Evolutionary conservation across 2,329 filamentous ascomycete species (phyloP), one percentile per base, ranked within the genome.

Genomic region (Neofusicoccum kwambonambiense): DNA sequence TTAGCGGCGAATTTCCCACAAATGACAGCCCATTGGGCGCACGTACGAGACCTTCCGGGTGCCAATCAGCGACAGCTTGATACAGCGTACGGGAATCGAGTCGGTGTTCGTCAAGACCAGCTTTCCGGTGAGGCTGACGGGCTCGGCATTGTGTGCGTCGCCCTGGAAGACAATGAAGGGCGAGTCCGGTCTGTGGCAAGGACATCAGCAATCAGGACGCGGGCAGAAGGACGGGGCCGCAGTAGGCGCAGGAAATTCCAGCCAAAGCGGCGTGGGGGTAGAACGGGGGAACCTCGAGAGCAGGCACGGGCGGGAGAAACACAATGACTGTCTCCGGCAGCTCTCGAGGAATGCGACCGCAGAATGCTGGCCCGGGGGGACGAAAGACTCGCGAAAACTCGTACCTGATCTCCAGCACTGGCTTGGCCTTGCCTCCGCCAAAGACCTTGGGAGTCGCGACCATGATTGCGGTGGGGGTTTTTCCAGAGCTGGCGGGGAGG

Each of bases 91-190:
- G 51, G 77, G 79, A 73, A 82, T 81, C 64, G 79, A 75, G 67
- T 83, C 81, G 19, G 79, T 75, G 64, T 79, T 78, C 64, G 75
- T 80, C 70, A 83, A 75, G 64, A 81, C 72, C 68, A 83, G 75
- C 62, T 77, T 77, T 49, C 81, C 81, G 60, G 75, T 76, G 66
- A 83, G 76, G 70, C 80, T 80, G 67, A 80, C 74, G 35, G 75
- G 71, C 62, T 78, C 74, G 45, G 79, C 77, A 68, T 82, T 80
- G 60, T 80, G 78, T 64, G 80, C 76, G 68, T 78, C 76, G 70
- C 81, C 81, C 68, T 81, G 76, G 73, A 83, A 82, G 67, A 83
- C 81, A 34, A 83, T 78, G 69, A 83, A 83, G 19, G 79, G 77
- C 37, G 77, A 78, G 66, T 81, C 77, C 41, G 81, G 81, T 65